Evolutionary conservation across 805 yeast species (phyloP), one percentile per base, ranked within the genome.

Genomic region (Zygosaccharomyces rouxii): DNA sequence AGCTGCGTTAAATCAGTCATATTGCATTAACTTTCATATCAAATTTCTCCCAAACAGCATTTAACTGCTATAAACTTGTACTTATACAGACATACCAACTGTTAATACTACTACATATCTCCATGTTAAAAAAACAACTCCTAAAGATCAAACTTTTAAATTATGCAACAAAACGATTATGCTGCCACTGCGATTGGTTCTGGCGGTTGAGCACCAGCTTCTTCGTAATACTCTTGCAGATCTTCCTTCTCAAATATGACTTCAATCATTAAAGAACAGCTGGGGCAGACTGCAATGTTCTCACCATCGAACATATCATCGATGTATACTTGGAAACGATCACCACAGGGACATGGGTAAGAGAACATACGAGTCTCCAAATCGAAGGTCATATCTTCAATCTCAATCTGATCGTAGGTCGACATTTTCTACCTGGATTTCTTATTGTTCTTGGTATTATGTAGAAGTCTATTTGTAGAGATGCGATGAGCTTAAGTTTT

Each of bases 271-370:
- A 94, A 72, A 18, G 96, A 86, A 69, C 99, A 94, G 48, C 95
- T 84, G 25, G 99, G 99, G 68, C 99, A 94, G 14, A 92, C 95
- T 0, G 99, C 99, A 26, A 89, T 81, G 52, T 89, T 89, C 58
- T 88, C 95, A 7, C 97, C 99, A 57, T 89, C 97, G 52, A 75
- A 73, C 66, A 94, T 73, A 63, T 94, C 99, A 58, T 85, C 94
- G 44, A 89, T 73, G 26, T 80, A 74, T 23, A 94, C 86, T 62
- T 92, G 95, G 69, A 94, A 94, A 61, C 82, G 76, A 67, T 94
- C 99, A 7, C 99, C 99, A 68, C 99, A 94, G 1, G 99, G 99
- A 73, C 99, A 94, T 3, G 99, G 99, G 60, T 90, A 92, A 44
- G 89, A 85, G 69, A 90, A 88, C 22, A 88, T 69, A 66, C 86